These are phyloP conservation scores for Fusarium devonianum DNA, from an alignment of 2,329 filamentous ascomycete species.

Conservation along the genomic window DNA sequence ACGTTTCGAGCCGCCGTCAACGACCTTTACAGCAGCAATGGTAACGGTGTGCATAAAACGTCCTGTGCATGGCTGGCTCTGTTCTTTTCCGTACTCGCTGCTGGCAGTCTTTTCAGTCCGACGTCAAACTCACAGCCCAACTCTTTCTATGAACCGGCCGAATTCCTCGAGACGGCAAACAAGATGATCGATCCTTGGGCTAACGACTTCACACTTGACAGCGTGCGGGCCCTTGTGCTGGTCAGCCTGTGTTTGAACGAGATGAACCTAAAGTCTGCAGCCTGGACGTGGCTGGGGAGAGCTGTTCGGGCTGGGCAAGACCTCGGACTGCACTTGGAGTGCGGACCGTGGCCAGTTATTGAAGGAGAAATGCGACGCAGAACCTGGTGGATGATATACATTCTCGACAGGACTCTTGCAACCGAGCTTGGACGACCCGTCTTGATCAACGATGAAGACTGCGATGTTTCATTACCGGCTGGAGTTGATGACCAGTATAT, in stretches of 20 bases:
- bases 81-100: constrained; percentile 83
- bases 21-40: constrained; percentile 76
- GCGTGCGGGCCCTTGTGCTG: constrained; percentile 75
- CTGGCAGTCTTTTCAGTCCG: constrained; percentile 76
- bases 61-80: constrained; percentile 77
- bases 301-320: constrained; percentile 84
- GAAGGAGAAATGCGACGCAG: constrained; percentile 87
- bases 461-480: constrained; percentile 81
- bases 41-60: constrained; percentile 59
- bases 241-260: constrained; percentile 83
- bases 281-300: constrained; percentile 84
- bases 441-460: constrained; percentile 86
- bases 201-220: constrained; percentile 77
- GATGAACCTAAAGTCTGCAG: constrained; percentile 83
- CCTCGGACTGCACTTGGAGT: constrained; percentile 79
- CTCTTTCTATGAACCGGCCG: constrained; percentile 60
- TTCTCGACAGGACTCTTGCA: constrained; percentile 82
- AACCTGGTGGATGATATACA: constrained; percentile 94
- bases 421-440: constrained; percentile 82
- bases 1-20: constrained; percentile 80
- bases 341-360: constrained; percentile 74
- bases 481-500: constrained; percentile 83
- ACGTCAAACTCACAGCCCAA: constrained; percentile 62
- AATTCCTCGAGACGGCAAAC: constrained; percentile 75
- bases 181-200: constrained; percentile 81